These are phyloP conservation scores for Phylloporus arenicola DNA, from an alignment of 768 basidiomycete species.

Conservation along the genomic window DNA sequence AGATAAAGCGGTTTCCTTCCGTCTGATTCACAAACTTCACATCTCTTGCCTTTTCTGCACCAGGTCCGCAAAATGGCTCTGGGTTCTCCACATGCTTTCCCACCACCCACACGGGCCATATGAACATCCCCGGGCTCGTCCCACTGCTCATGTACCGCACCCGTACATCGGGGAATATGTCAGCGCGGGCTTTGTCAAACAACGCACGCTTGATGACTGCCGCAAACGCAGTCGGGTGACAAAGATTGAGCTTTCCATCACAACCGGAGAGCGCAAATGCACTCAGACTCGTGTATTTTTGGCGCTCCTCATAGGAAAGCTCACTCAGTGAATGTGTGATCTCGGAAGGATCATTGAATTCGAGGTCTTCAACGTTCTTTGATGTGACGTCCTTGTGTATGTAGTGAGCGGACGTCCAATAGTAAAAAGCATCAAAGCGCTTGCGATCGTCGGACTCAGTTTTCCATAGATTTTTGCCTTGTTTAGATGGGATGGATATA, in stretches of 20 bases:
- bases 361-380: conserved; percentile 4
- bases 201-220: conserved; percentile 9
- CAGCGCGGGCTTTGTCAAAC: conserved; percentile 10
- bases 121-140: neutral
- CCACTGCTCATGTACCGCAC: conserved; percentile 18
- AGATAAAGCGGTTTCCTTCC: conserved; percentile 23
- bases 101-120: neutral
- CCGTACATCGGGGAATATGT: conserved; percentile 1
- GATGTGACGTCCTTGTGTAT: conserved; percentile 3
- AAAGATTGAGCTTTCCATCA: too few species aligned
- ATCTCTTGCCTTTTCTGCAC: neutral
- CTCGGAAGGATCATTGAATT: conserved; percentile 5
- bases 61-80: neutral
- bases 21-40: conserved; percentile 5
- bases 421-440: conserved; percentile 7
- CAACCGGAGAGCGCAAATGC: too few species aligned
- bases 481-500: neutral
- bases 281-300: too few species aligned
- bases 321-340: conserved; percentile 2
- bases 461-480: neutral
- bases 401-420: conserved; percentile 4
- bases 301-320: neutral
- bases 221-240: too few species aligned
- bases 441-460: conserved; percentile 3
- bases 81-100: neutral